phyloP scores from a whole-genome alignment of 1,284 basidiomycete genomes.

The Ceratobasidium sp. region DNA sequence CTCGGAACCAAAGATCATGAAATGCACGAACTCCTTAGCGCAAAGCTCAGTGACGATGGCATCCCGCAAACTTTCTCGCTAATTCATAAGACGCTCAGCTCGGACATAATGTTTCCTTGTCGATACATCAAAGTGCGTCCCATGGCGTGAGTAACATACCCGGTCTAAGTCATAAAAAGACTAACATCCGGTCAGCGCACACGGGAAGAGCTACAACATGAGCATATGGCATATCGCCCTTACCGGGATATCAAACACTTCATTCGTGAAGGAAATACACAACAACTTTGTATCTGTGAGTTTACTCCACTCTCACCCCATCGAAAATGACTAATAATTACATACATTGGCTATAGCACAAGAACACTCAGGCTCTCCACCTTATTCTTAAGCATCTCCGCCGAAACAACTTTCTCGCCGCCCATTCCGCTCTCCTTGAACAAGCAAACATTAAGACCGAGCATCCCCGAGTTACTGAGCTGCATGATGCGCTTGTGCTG shows the following conservation, averaged over 20 bases:
- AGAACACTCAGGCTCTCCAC: constrained; percentile 73
- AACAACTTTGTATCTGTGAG: constrained; percentile 72
- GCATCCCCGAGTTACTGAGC: constrained; percentile 76
- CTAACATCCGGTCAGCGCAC: constrained; percentile 63
- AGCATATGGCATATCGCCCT: constrained; percentile 82
- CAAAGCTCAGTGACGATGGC: constrained; percentile 74
- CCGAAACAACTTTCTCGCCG: constrained; percentile 78
- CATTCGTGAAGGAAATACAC: constrained; percentile 69
- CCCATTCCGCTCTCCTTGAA: constrained; percentile 73
- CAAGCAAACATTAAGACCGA: constrained; percentile 73
- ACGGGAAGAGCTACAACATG: constrained; percentile 78
- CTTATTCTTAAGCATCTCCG: constrained; percentile 85
- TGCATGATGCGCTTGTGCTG: constrained; percentile 77
- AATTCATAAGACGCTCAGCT: constrained; percentile 65
- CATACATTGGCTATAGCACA: constrained; percentile 64
- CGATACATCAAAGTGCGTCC: constrained; percentile 80
- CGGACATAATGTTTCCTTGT: constrained; percentile 71
- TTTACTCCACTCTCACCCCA: constrained; percentile 25
- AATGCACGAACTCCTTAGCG: constrained; percentile 61
- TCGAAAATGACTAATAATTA: neutral
- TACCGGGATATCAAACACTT: constrained; percentile 69
- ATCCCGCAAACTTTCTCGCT: constrained; percentile 74
- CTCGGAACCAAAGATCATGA: constrained; percentile 45
- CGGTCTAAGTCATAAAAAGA: constrained; percentile 12
- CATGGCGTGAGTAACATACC: constrained; percentile 65